Conservation (phyloP, 257 asterid species). For the Scutellaria minor region DNA sequence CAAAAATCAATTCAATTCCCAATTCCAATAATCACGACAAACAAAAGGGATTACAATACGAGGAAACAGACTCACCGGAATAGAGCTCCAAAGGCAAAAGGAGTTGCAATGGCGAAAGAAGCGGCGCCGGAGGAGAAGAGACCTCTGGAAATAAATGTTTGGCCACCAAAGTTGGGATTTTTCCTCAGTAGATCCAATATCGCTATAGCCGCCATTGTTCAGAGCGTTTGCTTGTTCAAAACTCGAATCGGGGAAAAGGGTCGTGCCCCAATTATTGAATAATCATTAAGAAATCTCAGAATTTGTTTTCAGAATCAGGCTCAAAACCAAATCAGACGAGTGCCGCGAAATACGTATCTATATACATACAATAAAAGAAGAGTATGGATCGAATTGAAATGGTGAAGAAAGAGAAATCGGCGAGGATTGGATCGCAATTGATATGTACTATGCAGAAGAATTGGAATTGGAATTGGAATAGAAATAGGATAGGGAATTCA, state of each 20-base stretch:
- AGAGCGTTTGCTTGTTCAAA: conserved; percentile 5
- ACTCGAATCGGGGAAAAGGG: conserved; percentile 27
- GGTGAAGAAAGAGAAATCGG: neutral
- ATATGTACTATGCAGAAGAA: no score
- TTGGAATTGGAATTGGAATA: neutral
- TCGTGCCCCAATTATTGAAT: conserved; percentile 10
- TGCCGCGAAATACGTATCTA: neutral
- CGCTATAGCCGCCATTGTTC: conserved; percentile 63
- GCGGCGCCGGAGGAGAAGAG: conserved; percentile 59
- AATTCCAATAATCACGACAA: neutral
- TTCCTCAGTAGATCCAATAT: conserved; percentile 63
- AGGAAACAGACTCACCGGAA: conserved; percentile 47
- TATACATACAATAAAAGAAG: neutral
- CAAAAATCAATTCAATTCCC: neutral
- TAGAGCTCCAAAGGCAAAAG: conserved; percentile 63
- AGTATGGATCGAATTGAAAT: conserved; percentile 5
- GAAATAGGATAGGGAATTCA: conserved; percentile 6
- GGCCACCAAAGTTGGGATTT: conserved; percentile 52
- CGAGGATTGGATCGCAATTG: conserved; percentile 20
- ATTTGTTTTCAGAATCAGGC: neutral
- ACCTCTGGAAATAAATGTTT: conserved; percentile 52
- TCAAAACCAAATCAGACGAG: neutral
- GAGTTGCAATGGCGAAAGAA: conserved; percentile 53
- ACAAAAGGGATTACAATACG: neutral
- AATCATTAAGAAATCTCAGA: neutral